These are phyloP conservation scores for Solanum appendiculatum DNA, from an alignment of 257 asterid genomes.

Conservation along the genomic window DNA sequence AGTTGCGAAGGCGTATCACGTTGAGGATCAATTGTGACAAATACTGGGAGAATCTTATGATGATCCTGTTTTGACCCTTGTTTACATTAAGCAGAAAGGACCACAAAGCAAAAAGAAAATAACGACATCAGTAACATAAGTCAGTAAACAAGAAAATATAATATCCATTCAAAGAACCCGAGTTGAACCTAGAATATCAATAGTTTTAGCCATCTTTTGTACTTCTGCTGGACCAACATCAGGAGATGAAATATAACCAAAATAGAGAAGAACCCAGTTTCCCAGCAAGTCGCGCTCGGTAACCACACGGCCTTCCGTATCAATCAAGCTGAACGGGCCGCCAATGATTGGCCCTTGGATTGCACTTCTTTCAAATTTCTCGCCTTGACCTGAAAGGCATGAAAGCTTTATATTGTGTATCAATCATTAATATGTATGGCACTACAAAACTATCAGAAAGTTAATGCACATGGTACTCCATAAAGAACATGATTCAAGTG, in stretches of 20 bases:
- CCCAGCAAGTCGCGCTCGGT: slow-evolving; percentile 79
- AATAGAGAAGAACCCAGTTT: slow-evolving; percentile 85
- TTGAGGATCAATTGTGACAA: slow-evolving; percentile 96
- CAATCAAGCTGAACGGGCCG: slow-evolving; percentile 74
- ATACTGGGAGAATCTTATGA: slow-evolving; percentile 67
- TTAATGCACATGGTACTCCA: not conserved
- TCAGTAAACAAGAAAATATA: not conserved
- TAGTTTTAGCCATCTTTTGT: slow-evolving; percentile 73
- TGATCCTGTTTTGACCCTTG: slow-evolving; percentile 61
- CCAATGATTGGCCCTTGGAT: slow-evolving; percentile 85
- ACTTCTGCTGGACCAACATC: slow-evolving; percentile 96
- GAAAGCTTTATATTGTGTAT: not conserved
- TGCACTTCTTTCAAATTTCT: slow-evolving; percentile 76
- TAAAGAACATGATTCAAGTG: not conserved
- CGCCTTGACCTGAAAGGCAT: slow-evolving; percentile 57
- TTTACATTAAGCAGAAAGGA: slow-evolving; percentile 8
- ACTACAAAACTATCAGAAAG: not conserved
- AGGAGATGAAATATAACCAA: slow-evolving; percentile 94
- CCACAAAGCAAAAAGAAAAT: not conserved
- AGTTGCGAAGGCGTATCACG: slow-evolving; percentile 88
- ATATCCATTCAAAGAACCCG: not conserved
- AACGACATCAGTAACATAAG: not conserved
- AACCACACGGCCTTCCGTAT: slow-evolving; percentile 53
- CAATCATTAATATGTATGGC: not conserved
- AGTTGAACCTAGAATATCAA: slow-evolving; percentile 55